Conservation (phyloP, 2,329 filamentous ascomycete species). For the Plenodomus lindquistii region DNA sequence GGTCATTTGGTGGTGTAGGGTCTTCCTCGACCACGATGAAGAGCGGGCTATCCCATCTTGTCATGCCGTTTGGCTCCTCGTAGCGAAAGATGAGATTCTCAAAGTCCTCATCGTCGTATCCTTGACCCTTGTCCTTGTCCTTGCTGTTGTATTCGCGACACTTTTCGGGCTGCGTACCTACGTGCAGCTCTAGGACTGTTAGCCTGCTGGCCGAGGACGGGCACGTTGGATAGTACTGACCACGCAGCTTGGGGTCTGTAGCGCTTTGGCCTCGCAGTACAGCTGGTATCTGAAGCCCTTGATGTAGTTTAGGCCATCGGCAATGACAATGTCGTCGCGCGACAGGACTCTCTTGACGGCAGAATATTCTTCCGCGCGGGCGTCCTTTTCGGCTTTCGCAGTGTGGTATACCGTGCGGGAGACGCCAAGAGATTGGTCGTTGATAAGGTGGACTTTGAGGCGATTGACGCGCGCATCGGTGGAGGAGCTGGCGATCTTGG, state of each 20-base stretch:
- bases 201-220: constrained; percentile 18
- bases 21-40: constrained; percentile 82
- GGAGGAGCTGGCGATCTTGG: constrained; percentile 56
- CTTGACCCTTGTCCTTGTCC: constrained; percentile 43
- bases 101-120: constrained; percentile 66
- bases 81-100: constrained; percentile 81
- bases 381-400: constrained; percentile 80
- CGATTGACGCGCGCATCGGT: constrained; percentile 50
- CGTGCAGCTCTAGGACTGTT: constrained; percentile 55
- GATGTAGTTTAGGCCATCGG: constrained; percentile 84
- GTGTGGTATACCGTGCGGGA: constrained; percentile 74
- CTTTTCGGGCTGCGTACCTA: constrained; percentile 60
- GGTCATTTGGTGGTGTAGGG: constrained; percentile 66
- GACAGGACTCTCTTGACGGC: constrained; percentile 77
- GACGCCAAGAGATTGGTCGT: constrained; percentile 72
- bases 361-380: constrained; percentile 73
- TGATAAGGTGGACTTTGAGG: constrained; percentile 74
- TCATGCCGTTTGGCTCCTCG: constrained; percentile 86
- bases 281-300: constrained; percentile 89
- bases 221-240: constrained; percentile 48
- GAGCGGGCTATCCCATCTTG: constrained; percentile 79
- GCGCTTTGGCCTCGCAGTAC: constrained; percentile 80
- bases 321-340: constrained; percentile 74
- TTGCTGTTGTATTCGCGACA: constrained; percentile 62
- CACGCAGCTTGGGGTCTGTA: constrained; percentile 75